Percentiles rank a stretch among this genome's conserved stretches.
Conservation (phyloP, 768 basidiomycete species). For the Auriscalpium vulgare region DNA sequence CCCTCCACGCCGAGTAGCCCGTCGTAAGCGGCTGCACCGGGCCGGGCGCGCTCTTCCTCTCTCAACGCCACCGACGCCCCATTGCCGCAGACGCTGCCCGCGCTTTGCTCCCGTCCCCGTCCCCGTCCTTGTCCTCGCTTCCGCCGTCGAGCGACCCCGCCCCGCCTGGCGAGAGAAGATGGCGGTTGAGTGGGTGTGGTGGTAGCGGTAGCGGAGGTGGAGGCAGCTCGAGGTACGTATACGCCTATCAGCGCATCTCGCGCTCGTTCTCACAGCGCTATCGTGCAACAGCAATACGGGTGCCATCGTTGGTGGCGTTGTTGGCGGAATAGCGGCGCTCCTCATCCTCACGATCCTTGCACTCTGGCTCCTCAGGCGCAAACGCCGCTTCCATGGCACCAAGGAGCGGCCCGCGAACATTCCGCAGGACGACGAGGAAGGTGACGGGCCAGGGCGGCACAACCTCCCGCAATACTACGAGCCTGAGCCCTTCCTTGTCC, state of each 20-base stretch:
- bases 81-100: too few relatives aligned
- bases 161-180: too few relatives aligned
- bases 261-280: too few relatives aligned
- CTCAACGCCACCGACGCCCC: too few relatives aligned
- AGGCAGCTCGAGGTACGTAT: background rate
- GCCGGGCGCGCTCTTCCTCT: too few relatives aligned
- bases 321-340: constrained; percentile 49
- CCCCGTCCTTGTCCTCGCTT: too few relatives aligned
- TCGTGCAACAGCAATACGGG: constrained; percentile 3
- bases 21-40: too few relatives aligned
- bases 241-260: too few relatives aligned
- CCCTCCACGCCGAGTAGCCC: too few relatives aligned
- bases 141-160: too few relatives aligned
- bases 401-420: constrained; percentile 63
- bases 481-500: constrained; percentile 69
- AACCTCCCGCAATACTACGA: constrained; percentile 65
- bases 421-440: constrained; percentile 45
- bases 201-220: constrained; percentile 21
- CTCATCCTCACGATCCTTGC: constrained; percentile 33
- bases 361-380: constrained; percentile 45
- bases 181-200: too few relatives aligned
- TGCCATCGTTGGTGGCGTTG: constrained; percentile 30
- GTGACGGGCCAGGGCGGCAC: constrained; percentile 35
- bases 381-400: constrained; percentile 27
- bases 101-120: too few relatives aligned